Base-by-base conservation (phyloP, 1,284 basidiomycete species). In the Pyrrhoderma lamaoense region DNA sequence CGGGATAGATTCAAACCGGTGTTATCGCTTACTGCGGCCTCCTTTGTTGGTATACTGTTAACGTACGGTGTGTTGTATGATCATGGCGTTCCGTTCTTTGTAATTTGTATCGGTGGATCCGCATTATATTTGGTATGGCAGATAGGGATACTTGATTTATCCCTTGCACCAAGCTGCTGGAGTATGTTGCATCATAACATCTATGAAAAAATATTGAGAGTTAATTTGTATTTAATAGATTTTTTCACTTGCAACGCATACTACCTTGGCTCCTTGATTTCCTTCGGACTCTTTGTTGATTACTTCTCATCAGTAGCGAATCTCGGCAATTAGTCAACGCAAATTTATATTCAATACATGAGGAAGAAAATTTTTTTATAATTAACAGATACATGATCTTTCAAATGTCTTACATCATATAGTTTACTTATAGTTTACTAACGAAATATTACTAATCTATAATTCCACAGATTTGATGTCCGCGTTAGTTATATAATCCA, bases 121-220 rank as follows among this genome's bases (percentile, higher is more conserved):
- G 66, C 67, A 1, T 53, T 64, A 22, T 75, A 79, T 57, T 59
- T 80, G 8, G 58, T 62, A 2, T 74, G 72, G 71, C 76, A 79
- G 56, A 63, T 78, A 16, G 53, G 56, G 8, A 62, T 55, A 0
- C 57, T 69, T 14, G 62, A 75, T 34, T 58, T 70, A 4, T 63
- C 70, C 45, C 60, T 57, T 22, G 58, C 65, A 4, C 56, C 58
- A 9, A 67, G 67, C 50, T 73, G 71, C 61, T 55, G 49, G 49
- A 23, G 39, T 40, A 39, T 25, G 36, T 54, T 42, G 8, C 14
- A 5, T 19, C n/a, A 38, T 22, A 8, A 16, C 19, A 16, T 1
- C 18, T 21, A 31, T 5, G 27, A 31, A 5, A 31, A 11, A 31
- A 18, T 4, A 3, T 45, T 11, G 5, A 35, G 14, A 22, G 18